A percentile compares a stretch with the other conserved stretches of the same genome.
These are phyloP conservation scores for Senecio squalidus DNA, from an alignment of 140 eudicot genomes.

Conservation along the genomic window DNA sequence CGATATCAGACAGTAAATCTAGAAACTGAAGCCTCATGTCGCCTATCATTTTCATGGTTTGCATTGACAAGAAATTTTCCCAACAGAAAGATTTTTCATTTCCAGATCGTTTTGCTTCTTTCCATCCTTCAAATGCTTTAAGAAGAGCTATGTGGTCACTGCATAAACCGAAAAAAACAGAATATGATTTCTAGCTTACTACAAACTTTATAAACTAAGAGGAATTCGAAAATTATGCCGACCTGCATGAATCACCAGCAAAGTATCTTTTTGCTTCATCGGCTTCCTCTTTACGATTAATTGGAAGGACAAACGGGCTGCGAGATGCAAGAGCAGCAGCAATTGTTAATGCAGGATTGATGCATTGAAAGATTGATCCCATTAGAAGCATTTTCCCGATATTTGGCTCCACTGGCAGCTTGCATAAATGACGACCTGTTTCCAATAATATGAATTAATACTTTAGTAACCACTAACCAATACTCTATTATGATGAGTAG, in stretches of 20 bases:
- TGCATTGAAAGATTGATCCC: conserved; percentile 94
- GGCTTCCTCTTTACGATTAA: conserved; percentile 86
- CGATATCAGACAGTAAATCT: conserved; percentile 78
- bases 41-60: conserved; percentile 85
- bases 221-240: conserved; percentile 6
- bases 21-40: conserved; percentile 89
- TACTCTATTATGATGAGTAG: neutral
- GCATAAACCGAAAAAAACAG: conserved; percentile 19
- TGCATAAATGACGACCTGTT: conserved; percentile 91
- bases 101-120: conserved; percentile 70
- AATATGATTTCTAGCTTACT: neutral
- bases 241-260: conserved; percentile 99
- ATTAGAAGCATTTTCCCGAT: conserved; percentile 99
- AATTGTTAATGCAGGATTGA: conserved; percentile 81
- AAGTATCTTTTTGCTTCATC: conserved; percentile 93
- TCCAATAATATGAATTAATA: neutral
- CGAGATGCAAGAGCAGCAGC: conserved; percentile 97
- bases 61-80: conserved; percentile 82
- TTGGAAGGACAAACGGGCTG: conserved; percentile 91
- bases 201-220: neutral
- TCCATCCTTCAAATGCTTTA: conserved; percentile 96
- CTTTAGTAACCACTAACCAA: neutral
- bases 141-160: conserved; percentile 96
- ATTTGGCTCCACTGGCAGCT: conserved; percentile 93
- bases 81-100: conserved; percentile 75